Conservation (phyloP, 192 early-diverging fungal genomes). For the Chytriomyces sp. region DNA sequence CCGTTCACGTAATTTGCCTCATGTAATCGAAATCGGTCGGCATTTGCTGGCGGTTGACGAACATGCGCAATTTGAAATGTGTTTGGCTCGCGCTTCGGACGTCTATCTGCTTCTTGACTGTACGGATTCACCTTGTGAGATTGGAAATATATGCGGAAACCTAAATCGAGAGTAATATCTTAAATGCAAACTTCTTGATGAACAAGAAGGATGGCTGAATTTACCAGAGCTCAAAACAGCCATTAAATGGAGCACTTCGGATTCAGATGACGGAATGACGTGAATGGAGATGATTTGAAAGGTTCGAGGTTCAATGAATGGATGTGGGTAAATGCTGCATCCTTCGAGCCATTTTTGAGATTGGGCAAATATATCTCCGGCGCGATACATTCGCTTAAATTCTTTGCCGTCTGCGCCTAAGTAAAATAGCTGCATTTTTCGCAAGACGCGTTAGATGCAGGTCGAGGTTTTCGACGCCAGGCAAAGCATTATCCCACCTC, state of each 20-base stretch:
- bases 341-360: slow-evolving; percentile 38
- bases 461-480: slow-evolving; percentile 1
- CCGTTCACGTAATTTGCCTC: slow-evolving; percentile 71
- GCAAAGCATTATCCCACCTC: slow-evolving; percentile 49
- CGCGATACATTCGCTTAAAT: slow-evolving; percentile 45
- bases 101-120: neutral
- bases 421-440: slow-evolving; percentile 51
- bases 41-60: slow-evolving; percentile 64
- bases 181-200: slow-evolving; percentile 17
- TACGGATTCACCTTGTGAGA: neutral
- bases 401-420: slow-evolving; percentile 62
- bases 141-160: slow-evolving; percentile 76
- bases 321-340: slow-evolving; percentile 47
- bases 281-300: slow-evolving; percentile 82
- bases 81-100: slow-evolving; percentile 45
- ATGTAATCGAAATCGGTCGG: slow-evolving; percentile 58
- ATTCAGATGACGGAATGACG: slow-evolving; percentile 67
- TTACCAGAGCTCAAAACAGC: slow-evolving; percentile 75
- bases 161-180: slow-evolving; percentile 35
- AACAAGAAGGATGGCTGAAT: neutral
- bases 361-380: slow-evolving; percentile 42
- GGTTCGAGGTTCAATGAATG: slow-evolving; percentile 47
- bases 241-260: slow-evolving; percentile 71
- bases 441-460: neutral
- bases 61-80: slow-evolving; percentile 71